These are phyloP conservation scores for Trichoderma atroviride DNA, from an alignment of 2,329 filamentous ascomycete species.

Conservation along the genomic window DNA sequence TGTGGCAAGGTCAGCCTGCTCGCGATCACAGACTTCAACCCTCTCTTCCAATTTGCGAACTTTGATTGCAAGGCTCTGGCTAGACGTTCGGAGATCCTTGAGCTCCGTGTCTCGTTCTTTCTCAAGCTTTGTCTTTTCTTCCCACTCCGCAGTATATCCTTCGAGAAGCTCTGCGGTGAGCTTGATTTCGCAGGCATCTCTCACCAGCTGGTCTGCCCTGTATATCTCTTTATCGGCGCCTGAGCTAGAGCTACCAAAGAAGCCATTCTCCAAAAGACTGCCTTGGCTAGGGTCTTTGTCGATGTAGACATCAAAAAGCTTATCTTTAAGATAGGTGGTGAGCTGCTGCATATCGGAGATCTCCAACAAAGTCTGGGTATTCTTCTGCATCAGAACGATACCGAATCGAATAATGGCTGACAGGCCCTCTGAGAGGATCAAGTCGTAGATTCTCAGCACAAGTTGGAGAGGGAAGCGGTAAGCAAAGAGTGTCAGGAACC, in stretches of 20 bases:
- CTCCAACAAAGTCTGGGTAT: slow-evolving; percentile 71
- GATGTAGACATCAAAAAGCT: slow-evolving; percentile 94
- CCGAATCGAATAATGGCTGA: slow-evolving; percentile 94
- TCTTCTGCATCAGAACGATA: slow-evolving; percentile 95
- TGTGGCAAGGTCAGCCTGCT: slow-evolving; percentile 88
- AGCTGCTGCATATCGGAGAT: slow-evolving; percentile 92
- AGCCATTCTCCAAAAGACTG: slow-evolving; percentile 91
- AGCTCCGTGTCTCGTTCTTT: slow-evolving; percentile 82
- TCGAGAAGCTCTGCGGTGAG: slow-evolving; percentile 82
- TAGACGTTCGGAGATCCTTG: slow-evolving; percentile 68
- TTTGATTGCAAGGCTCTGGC: slow-evolving; percentile 68
- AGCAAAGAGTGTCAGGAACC: slow-evolving; percentile 98
- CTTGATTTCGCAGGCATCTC: slow-evolving; percentile 86
- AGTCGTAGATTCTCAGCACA: slow-evolving; percentile 92
- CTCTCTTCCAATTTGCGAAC: slow-evolving; percentile 87
- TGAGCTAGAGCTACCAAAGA: slow-evolving; percentile 91
- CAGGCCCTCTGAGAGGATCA: slow-evolving; percentile 90
- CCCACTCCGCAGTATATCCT: slow-evolving; percentile 84
- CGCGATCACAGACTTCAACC: slow-evolving; percentile 82
- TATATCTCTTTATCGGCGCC: slow-evolving; percentile 94
- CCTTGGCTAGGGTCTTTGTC: slow-evolving; percentile 90
- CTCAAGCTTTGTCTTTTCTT: slow-evolving; percentile 82
- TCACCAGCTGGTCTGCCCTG: slow-evolving; percentile 87
- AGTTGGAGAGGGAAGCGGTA: slow-evolving; percentile 97
- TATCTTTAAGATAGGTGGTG: slow-evolving; percentile 89